Conservation (phyloP, 1,139 yeast genomes). For the Hansenula sp. region DNA sequence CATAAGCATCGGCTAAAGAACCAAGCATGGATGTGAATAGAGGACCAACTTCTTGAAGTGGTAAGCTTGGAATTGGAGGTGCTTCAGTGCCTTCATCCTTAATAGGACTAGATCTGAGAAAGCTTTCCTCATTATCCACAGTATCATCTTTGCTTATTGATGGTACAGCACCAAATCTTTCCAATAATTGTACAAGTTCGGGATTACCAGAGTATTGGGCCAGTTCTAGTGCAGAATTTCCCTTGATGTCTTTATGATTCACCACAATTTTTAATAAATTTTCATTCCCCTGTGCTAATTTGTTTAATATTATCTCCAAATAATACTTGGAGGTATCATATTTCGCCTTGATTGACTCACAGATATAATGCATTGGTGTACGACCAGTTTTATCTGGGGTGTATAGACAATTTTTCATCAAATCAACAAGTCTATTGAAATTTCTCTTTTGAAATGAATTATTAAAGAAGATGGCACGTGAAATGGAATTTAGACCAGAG, state of each 20-base stretch:
- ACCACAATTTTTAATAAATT: conserved; percentile 56
- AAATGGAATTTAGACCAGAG: conserved; percentile 79
- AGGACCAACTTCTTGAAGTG: conserved; percentile 22
- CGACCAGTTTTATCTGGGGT: conserved; percentile 71
- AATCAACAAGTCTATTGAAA: conserved; percentile 65
- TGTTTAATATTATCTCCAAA: conserved; percentile 31
- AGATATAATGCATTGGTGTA: conserved; percentile 68
- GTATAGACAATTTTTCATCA: conserved; percentile 64
- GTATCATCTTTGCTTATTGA: conserved; percentile 13
- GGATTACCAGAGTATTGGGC: conserved; percentile 39
- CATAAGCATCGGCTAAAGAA: conserved; percentile 41
- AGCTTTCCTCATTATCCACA: conserved; percentile 16
- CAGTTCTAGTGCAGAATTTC: conserved; percentile 65
- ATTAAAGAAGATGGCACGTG: conserved; percentile 79
- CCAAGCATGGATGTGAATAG: conserved; percentile 29
- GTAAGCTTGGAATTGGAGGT: conserved; percentile 16
- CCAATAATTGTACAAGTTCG: conserved; percentile 35
- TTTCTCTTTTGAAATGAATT: conserved; percentile 80
- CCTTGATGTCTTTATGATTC: conserved; percentile 65
- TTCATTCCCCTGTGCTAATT: conserved; percentile 30
- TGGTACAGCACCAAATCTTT: conserved; percentile 40
- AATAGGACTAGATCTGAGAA: not conserved
- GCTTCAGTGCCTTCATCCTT: conserved; percentile 1
- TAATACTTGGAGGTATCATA: conserved; percentile 34
- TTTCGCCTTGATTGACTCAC: conserved; percentile 55